Conservation (phyloP, 257 asterid species). For the Penstemon davidsonii region DNA sequence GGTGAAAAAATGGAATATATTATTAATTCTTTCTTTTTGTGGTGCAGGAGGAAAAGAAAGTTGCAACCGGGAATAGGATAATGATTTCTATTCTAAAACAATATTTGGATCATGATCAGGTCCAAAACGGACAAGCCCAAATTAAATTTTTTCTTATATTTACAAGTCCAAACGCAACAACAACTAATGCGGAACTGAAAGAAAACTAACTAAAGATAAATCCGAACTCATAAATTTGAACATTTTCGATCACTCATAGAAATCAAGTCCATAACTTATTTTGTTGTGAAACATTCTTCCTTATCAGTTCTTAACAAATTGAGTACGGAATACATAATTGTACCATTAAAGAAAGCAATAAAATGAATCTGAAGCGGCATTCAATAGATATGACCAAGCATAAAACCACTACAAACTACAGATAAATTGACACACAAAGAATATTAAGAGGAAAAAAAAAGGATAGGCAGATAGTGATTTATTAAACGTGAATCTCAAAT, state of each 20-base stretch:
- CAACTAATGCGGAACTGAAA: slow-evolving; percentile 7
- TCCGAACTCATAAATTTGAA: not conserved
- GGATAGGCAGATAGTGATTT: not conserved
- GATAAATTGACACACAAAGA: slow-evolving; percentile 6
- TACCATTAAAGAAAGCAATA: slow-evolving; percentile 6
- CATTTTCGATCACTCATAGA: not conserved
- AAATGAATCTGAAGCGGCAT: not conserved
- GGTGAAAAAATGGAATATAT: slow-evolving; percentile 9
- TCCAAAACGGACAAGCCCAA: slow-evolving; percentile 19
- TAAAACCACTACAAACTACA: slow-evolving; percentile 1
- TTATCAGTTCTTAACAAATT: slow-evolving; percentile 3
- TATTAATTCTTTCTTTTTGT: slow-evolving; percentile 9
- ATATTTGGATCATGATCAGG: slow-evolving; percentile 2
- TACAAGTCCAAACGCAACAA: not conserved
- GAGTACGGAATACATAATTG: not conserved
- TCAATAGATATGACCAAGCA: not conserved
- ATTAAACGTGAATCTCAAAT: slow-evolving; percentile 16
- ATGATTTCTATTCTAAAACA: slow-evolving; percentile 15
- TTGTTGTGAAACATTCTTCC: slow-evolving; percentile 4
- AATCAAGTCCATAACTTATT: not conserved
- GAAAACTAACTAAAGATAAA: slow-evolving; percentile 5
- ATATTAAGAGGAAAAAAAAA: slow-evolving; percentile 15
- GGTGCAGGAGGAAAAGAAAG: slow-evolving; percentile 1
- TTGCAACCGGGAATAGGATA: slow-evolving; percentile 13
- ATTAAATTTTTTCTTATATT: not conserved